Conservation (phyloP, 371 early-diverging fungal species). For the Mycotypha africana region DNA sequence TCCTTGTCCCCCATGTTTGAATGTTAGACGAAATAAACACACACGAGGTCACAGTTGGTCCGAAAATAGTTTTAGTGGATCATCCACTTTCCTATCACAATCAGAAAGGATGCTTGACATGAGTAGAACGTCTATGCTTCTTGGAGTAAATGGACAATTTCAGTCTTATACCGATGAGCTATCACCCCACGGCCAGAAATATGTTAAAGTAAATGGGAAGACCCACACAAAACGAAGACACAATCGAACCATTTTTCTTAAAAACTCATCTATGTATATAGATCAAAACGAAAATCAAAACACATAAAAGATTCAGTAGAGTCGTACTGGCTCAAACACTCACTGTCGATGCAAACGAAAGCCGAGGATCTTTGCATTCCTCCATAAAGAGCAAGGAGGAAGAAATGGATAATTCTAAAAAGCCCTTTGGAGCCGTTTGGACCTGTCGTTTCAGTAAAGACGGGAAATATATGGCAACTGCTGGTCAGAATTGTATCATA, state of each 20-base stretch:
- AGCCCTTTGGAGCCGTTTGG: conserved; percentile 36
- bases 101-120: conserved; percentile 6
- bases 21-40: conserved; percentile 1
- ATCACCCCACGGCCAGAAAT: conserved; percentile 23
- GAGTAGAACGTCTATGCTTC: background rate
- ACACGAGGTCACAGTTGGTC: conserved; percentile 14
- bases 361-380: background rate
- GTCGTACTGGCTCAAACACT: conserved; percentile 34
- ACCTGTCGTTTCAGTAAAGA: conserved; percentile 66
- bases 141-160: conserved; percentile 10
- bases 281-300: conserved; percentile 29
- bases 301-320: conserved; percentile 21
- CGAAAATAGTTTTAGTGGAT: background rate
- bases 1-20: no score
- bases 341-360: conserved; percentile 9
- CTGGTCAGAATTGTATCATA: conserved; percentile 70
- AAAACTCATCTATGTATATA: background rate
- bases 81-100: background rate
- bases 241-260: background rate
- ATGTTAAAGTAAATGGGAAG: conserved; percentile 27
- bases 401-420: conserved; percentile 1
- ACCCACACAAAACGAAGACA: background rate
- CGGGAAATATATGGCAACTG: conserved; percentile 76
- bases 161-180: conserved; percentile 1
- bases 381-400: background rate